Evolutionary conservation across 352 stramenopile genomes (phyloP), one percentile per base, ranked within the genome.

Genomic region (Plasmopara halstedii): DNA sequence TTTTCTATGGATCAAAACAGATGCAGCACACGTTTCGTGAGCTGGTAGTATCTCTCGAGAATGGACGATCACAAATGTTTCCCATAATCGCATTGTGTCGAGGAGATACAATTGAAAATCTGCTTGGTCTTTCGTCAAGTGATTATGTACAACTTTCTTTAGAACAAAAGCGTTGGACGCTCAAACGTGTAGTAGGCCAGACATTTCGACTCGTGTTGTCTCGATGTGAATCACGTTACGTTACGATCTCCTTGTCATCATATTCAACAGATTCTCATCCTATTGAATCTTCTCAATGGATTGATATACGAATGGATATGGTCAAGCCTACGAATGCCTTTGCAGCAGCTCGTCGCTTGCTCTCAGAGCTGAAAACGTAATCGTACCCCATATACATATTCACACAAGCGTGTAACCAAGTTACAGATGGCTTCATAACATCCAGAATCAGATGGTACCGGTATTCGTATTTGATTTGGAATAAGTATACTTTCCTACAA

Each of bases 101-200:
- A 38, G 62, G 57, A 1, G 58, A 79, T 10, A 60, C 48, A 7
- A 58, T 81, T 6, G 69, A 67, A 17, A 29, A 39, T 15, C 35
- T 86, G 22, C 50, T 86, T 14, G 60, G 55, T n/a, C 29, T 76
- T 1, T 35, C 67, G 0, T 65, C 71, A 2, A 59, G 79, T 13
- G 56, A 65, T 19, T 86, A 81, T 39, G 49, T 58, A 4, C 71
- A 84, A 44, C 43, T 83, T 15, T 62, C 53, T 9, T 42, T 84
- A 2, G 38, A 50, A 18, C 46, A 66, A 29, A 84, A 82, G 46
- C 58, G 62, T 10, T 33, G 26, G 8, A 49, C 47, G 5, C 36
- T 86, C 21, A 42, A 61, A 4, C 58, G 42, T 3, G 25, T 69
- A 14, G 35, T 64, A 4, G 71, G 71, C 1, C 53, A 43, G 4